Conservation (phyloP, 176 grass and related monocot species). For the Oryza glaberrima region DNA sequence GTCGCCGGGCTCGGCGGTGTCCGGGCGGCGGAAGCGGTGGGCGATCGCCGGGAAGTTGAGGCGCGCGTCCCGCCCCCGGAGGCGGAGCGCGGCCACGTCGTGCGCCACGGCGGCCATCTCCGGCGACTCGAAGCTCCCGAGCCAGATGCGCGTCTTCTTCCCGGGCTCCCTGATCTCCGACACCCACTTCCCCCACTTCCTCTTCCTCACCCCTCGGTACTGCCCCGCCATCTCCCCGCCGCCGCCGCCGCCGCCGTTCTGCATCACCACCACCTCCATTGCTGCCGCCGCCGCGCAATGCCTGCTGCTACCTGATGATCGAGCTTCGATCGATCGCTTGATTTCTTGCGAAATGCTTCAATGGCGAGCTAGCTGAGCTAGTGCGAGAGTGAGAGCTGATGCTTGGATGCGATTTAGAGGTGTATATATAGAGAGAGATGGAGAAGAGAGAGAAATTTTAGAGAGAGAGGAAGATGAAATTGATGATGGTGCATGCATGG, state of each 20-base stretch:
- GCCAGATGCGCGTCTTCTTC: constrained; percentile 97
- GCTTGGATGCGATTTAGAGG: constrained; percentile 21
- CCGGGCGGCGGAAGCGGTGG: constrained; percentile 63
- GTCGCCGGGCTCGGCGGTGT: constrained; percentile 71
- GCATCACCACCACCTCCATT: constrained; percentile 29
- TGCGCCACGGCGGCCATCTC: constrained; percentile 95
- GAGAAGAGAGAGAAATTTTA: not conserved
- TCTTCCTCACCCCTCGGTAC: constrained; percentile 85
- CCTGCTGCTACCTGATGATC: too few relatives aligned
- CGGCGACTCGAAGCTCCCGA: constrained; percentile 91
- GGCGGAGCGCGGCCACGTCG: constrained; percentile 76
- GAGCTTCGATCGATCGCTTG: not conserved
- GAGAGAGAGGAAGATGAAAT: not conserved
- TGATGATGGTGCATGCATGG: constrained; percentile 44
- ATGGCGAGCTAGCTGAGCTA: not conserved
- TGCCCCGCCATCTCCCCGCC: constrained; percentile 30
- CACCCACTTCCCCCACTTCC: constrained; percentile 97
- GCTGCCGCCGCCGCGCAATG: not conserved
- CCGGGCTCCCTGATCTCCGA: constrained; percentile 97
- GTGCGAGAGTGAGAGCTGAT: not conserved
- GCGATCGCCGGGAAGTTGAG: constrained; percentile 78
- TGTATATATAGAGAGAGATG: constrained; percentile 21
- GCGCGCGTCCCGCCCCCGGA: constrained; percentile 63
- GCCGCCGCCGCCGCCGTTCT: not conserved
- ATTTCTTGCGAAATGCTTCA: not conserved